Conservation (phyloP, 2,329 filamentous ascomycete genomes). For the Alternaria consortialis region DNA sequence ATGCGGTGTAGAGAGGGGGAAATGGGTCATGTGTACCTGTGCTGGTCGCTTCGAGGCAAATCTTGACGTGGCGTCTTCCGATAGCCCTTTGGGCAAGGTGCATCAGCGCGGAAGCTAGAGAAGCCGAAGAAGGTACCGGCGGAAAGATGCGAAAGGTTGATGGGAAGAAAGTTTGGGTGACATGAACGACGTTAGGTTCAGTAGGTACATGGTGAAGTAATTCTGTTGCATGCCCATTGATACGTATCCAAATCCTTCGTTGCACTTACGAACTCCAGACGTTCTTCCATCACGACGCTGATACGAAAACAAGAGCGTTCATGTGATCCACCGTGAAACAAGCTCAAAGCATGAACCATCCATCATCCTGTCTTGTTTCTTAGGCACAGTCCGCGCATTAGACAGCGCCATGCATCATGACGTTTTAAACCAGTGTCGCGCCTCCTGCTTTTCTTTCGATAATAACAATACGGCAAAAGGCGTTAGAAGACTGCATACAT, state of each 20-base stretch:
- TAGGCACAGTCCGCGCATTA: neutral
- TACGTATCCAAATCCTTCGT: no score
- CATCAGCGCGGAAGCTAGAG: neutral
- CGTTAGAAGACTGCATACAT: neutral
- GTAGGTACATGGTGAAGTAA: neutral
- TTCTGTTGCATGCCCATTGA: no score
- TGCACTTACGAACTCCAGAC: no score
- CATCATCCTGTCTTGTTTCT: neutral
- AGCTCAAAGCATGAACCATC: neutral
- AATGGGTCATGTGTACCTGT: neutral
- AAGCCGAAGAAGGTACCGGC: neutral
- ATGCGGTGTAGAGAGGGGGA: constrained; percentile 1
- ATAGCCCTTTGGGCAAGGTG: constrained; percentile 1
- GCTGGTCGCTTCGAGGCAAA: neutral
- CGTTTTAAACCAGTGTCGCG: neutral
- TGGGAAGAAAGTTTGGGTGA: neutral
- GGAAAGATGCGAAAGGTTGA: neutral
- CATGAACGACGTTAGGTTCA: neutral
- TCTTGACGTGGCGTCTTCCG: neutral
- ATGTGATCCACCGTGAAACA: neutral
- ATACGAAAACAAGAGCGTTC: neutral
- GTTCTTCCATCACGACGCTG: neutral
- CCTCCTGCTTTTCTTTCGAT: neutral
- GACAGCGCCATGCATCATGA: constrained; percentile 1
- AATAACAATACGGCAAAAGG: neutral